Conservation (phyloP, 768 basidiomycete species). For the Baorangia bicolor region DNA sequence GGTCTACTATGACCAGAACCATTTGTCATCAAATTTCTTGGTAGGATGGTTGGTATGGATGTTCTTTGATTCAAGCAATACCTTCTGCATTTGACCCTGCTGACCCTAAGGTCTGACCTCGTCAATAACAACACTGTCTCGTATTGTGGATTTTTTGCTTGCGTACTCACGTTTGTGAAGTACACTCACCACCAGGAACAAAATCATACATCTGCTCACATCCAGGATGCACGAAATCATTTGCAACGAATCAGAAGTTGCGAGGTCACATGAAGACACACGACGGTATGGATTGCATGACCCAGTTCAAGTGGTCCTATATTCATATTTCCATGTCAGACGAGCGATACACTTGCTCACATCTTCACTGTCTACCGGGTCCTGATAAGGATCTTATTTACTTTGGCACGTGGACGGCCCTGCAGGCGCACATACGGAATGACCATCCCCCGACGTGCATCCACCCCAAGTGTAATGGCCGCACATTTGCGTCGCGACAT, state of each 20-base stretch:
- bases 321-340: conserved; percentile 9
- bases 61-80: no score
- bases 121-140: no score
- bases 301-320: not conserved
- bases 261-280: no score
- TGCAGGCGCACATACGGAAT: conserved; percentile 73
- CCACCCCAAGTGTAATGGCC: conserved; percentile 64
- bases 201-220: conserved; percentile 79
- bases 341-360: conserved; percentile 83
- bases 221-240: conserved; percentile 71
- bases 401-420: no score
- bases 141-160: conserved; percentile 43
- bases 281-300: no score
- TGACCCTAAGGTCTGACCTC: no score
- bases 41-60: no score
- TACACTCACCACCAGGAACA: conserved; percentile 78
- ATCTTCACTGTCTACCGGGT: conserved; percentile 51
- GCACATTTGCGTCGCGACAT: conserved; percentile 78
- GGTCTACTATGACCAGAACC: no score
- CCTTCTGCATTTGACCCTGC: no score
- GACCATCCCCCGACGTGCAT: conserved; percentile 82
- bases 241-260: no score
- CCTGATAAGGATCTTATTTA: conserved; percentile 35
- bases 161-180: conserved; percentile 66
- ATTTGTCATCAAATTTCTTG: no score